Evolutionary conservation across 1,139 yeast species (phyloP).

Genomic region (Suhomyces wounanorum): DNA sequence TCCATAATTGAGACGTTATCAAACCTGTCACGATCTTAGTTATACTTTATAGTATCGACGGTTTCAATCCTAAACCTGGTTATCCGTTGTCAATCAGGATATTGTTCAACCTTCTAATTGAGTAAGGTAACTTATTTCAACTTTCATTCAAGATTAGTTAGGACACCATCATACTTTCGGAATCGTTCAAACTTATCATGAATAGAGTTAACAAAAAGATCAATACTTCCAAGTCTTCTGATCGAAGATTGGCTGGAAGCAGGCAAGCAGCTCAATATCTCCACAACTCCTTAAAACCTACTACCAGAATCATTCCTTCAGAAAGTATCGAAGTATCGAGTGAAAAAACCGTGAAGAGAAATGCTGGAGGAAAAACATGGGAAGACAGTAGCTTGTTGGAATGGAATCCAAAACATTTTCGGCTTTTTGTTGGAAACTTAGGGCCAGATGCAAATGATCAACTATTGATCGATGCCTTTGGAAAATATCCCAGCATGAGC

Average conservation of each 20-base stretch:
- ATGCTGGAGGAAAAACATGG: slow-evolving; percentile 52
- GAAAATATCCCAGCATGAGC: slow-evolving; percentile 49
- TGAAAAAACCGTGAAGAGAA: slow-evolving; percentile 38
- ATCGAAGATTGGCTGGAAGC: slow-evolving; percentile 54
- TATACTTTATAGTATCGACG: too few relatives aligned
- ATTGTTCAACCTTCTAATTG: too few relatives aligned
- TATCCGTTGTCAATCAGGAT: too few relatives aligned
- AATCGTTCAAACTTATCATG: slow-evolving; percentile 29
- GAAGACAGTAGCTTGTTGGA: slow-evolving; percentile 49
- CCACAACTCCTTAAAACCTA: slow-evolving; percentile 23
- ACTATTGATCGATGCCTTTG: slow-evolving; percentile 53
- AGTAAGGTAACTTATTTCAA: not conserved
- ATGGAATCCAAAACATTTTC: slow-evolving; percentile 70
- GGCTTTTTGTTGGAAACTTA: slow-evolving; percentile 74
- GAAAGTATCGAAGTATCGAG: not conserved
- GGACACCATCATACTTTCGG: not conserved
- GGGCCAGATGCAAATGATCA: slow-evolving; percentile 69
- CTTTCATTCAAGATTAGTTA: not conserved
- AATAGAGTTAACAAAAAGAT: slow-evolving; percentile 56
- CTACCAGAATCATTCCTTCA: slow-evolving; percentile 1
- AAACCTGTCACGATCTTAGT: not conserved
- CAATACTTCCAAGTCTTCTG: slow-evolving; percentile 47
- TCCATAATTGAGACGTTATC: not conserved
- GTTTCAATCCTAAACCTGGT: too few relatives aligned
- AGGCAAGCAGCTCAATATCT: slow-evolving; percentile 46